Conservation (phyloP, 2,329 filamentous ascomycete species). For the Orbilia brochopaga region DNA sequence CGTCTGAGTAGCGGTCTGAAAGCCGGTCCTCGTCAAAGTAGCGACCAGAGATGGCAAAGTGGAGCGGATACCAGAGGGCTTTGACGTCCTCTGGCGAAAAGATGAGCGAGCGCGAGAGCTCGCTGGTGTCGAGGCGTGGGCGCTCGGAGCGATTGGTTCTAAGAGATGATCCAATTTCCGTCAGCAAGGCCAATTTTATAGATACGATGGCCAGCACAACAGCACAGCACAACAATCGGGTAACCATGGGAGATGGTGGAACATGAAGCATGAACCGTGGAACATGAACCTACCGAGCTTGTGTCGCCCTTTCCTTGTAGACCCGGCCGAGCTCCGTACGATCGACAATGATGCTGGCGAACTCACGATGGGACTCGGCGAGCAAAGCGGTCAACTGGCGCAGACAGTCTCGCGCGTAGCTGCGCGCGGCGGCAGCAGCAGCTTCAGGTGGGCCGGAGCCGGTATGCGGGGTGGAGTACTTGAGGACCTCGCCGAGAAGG, state of each 20-base stretch:
- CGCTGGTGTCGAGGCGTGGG: constrained; percentile 36
- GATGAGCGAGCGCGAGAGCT: constrained; percentile 42
- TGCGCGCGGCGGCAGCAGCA: constrained; percentile 40
- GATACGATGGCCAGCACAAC: neutral
- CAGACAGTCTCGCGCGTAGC: constrained; percentile 41
- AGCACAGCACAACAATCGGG: neutral
- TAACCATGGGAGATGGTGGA: neutral
- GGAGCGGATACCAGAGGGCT: constrained; percentile 45
- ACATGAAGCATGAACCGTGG: neutral
- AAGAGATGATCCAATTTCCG: neutral
- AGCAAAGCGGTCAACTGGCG: constrained; percentile 38
- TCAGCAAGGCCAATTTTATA: constrained; percentile 1
- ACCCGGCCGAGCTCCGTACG: constrained; percentile 29
- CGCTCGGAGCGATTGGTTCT: constrained; percentile 37
- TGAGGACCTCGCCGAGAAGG: constrained; percentile 39
- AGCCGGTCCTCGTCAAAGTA: constrained; percentile 48
- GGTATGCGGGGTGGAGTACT: constrained; percentile 41
- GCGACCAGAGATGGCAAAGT: constrained; percentile 47
- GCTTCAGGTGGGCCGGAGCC: constrained; percentile 44
- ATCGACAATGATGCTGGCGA: constrained; percentile 39
- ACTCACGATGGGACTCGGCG: constrained; percentile 44
- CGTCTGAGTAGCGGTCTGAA: constrained; percentile 42
- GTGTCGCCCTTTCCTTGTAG: constrained; percentile 34
- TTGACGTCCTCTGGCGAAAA: constrained; percentile 49
- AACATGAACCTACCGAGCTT: constrained; percentile 22